phyloP scores from a whole-genome alignment of 2,329 filamentous ascomycete species.

The Blastomyces parvus region DNA sequence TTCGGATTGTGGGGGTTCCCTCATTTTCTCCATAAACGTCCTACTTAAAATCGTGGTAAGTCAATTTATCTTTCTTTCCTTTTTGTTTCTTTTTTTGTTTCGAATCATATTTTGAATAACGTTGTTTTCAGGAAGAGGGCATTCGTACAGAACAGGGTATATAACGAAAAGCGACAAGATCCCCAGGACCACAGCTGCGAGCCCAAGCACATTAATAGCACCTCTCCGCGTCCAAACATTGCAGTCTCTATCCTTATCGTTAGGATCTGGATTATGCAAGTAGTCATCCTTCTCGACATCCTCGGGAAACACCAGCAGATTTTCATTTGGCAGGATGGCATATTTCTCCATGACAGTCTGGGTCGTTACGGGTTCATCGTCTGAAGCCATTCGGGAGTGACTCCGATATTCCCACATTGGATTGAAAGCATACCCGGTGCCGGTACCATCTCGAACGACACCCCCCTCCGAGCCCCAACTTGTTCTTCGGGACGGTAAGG shows the following conservation, averaged over 20 bases:
- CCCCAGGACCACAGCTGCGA: slow-evolving; percentile 51
- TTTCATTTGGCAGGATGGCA: slow-evolving; percentile 59
- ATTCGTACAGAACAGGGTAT: slow-evolving; percentile 57
- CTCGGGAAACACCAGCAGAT: slow-evolving; percentile 58
- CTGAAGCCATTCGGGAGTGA: slow-evolving; percentile 52
- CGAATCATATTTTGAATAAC: background rate
- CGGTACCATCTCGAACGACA: slow-evolving; percentile 45
- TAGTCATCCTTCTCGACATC: slow-evolving; percentile 66
- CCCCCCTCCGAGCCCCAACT: slow-evolving; percentile 55
- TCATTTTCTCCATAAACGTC: slow-evolving; percentile 46
- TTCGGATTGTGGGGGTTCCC: slow-evolving; percentile 23
- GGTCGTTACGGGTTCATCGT: slow-evolving; percentile 57
- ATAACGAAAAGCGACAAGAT: slow-evolving; percentile 57
- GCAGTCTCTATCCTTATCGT: slow-evolving; percentile 52
- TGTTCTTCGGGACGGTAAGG: slow-evolving; percentile 50
- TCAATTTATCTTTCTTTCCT: background rate
- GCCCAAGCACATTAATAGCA: slow-evolving; percentile 54
- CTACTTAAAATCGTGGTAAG: slow-evolving; percentile 27
- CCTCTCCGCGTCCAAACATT: slow-evolving; percentile 58
- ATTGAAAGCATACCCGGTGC: slow-evolving; percentile 41
- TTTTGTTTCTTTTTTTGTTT: background rate
- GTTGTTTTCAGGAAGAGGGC: background rate
- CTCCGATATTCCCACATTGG: slow-evolving; percentile 53
- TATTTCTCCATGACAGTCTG: slow-evolving; percentile 66
- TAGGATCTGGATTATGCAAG: slow-evolving; percentile 59